A percentile compares a stretch with the other conserved stretches of the same genome.
Conservation (phyloP, 768 basidiomycete genomes). For the Paxillus rubicundulus region DNA sequence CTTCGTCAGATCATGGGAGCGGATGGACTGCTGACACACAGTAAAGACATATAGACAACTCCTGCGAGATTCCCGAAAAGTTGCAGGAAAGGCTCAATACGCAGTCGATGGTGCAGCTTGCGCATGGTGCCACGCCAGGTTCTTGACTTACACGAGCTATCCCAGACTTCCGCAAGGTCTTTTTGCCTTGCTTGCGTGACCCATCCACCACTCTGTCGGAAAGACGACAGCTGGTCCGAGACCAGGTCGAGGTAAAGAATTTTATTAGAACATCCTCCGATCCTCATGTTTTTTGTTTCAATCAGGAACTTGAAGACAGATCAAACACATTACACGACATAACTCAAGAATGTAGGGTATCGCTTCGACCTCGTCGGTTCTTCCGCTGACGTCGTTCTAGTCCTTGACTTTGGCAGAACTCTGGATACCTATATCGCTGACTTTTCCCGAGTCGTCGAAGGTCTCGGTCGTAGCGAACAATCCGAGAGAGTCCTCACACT, state of each 20-base stretch:
- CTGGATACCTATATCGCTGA: slow-evolving; percentile 13
- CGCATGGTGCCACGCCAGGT: rapidly evolving
- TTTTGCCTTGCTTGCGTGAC: slow-evolving; percentile 15
- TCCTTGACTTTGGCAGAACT: slow-evolving; percentile 14
- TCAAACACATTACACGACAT: slow-evolving; percentile 17
- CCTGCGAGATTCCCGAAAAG: slow-evolving; percentile 19
- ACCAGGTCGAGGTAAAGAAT: slow-evolving; percentile 12
- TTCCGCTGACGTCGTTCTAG: neutral
- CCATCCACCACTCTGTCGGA: neutral
- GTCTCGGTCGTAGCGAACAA: slow-evolving; percentile 3
- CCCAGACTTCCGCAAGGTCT: slow-evolving; percentile 16
- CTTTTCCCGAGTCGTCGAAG: slow-evolving; percentile 14
- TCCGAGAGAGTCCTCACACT: slow-evolving; percentile 5
- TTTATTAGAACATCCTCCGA: neutral
- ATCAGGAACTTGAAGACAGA: slow-evolving; percentile 13
- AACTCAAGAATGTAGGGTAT: slow-evolving; percentile 16
- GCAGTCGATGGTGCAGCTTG: slow-evolving; percentile 13
- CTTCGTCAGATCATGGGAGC: neutral
- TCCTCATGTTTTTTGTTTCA: slow-evolving; percentile 2
- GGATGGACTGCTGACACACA: neutral
- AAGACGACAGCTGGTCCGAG: slow-evolving; percentile 15
- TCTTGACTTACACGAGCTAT: neutral
- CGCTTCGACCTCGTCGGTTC: neutral
- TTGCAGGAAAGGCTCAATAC: slow-evolving; percentile 18
- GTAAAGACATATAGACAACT: slow-evolving; percentile 14